Evolutionary conservation across 176 grass and related monocot genomes (phyloP).

Genomic region (Tillandsia leiboldiana): DNA sequence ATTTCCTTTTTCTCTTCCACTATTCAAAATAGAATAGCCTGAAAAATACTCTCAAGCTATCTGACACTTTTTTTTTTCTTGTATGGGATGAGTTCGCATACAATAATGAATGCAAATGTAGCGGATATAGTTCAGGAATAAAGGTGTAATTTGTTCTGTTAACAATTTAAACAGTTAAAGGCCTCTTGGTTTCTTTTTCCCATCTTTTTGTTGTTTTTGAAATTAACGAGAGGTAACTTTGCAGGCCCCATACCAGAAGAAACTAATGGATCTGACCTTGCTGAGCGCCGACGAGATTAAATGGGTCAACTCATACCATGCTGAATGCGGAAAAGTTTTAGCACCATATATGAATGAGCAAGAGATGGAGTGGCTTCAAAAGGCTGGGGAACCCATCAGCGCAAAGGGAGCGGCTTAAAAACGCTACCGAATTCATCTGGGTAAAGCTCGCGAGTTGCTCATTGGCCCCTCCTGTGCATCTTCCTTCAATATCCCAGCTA

Average conservation of each 20-base stretch:
- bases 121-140: no score
- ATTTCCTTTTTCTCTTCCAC: no score
- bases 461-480: no score
- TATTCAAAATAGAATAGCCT: no score
- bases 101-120: no score
- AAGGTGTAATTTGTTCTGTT: background rate
- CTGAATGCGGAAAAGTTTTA: conserved; percentile 46
- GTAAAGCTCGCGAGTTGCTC: no score
- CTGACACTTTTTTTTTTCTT: no score
- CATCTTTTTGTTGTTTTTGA: conserved; percentile 5
- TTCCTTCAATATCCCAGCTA: no score
- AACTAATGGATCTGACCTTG: conserved; percentile 55
- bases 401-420: no score
- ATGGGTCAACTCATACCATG: conserved; percentile 78
- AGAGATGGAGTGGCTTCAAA: conserved; percentile 71
- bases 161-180: background rate
- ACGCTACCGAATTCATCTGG: no score
- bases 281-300: conserved; percentile 59
- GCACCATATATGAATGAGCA: conserved; percentile 43
- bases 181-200: background rate
- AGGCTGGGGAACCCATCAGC: conserved; percentile 57
- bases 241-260: conserved; percentile 82
- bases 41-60: no score
- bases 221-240: background rate
- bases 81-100: no score